A percentile compares a stretch with the other conserved stretches of the same genome.
phyloP scores from a whole-genome alignment of 2,329 filamentous ascomycete genomes.

The Xylariaceae sp. region DNA sequence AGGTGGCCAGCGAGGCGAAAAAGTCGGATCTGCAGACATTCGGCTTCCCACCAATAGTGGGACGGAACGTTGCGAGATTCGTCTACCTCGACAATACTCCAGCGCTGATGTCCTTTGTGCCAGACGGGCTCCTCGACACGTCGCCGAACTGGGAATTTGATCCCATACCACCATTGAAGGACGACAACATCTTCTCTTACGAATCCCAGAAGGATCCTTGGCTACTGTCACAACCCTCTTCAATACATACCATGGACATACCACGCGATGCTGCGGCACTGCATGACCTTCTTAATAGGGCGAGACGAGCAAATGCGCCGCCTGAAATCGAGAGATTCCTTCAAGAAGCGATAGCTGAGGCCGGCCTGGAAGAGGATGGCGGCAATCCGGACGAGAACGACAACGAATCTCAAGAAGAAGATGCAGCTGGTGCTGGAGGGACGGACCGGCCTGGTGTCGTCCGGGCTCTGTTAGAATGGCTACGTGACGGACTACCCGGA shows the following conservation, averaged over 20 bases:
- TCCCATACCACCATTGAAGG: conserved; percentile 65
- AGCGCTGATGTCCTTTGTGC: conserved; percentile 63
- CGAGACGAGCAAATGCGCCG: conserved; percentile 19
- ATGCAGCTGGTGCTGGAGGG: neutral
- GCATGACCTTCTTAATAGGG: conserved; percentile 18
- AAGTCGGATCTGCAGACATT: conserved; percentile 38
- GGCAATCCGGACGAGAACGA: conserved; percentile 13
- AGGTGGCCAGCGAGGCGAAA: conserved; percentile 55
- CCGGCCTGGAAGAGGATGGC: conserved; percentile 8
- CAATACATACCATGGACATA: conserved; percentile 3
- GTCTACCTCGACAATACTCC: conserved; percentile 73
- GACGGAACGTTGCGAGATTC: conserved; percentile 61
- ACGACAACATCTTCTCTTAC: conserved; percentile 47
- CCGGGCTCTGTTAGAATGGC: conserved; percentile 19
- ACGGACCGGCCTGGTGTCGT: conserved; percentile 10
- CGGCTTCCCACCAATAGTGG: conserved; percentile 35
- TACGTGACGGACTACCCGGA: too few relatives aligned
- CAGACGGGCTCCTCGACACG: conserved; percentile 56
- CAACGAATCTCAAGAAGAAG: conserved; percentile 12
- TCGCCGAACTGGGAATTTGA: conserved; percentile 73
- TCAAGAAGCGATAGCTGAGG: conserved; percentile 17
- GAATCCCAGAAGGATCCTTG: conserved; percentile 40
- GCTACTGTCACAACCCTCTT: conserved; percentile 25
- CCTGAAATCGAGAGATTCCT: conserved; percentile 18
- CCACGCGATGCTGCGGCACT: conserved; percentile 13